phyloP scores from a whole-genome alignment of 495 filamentous ascomycete species.

The Sabuloglossum arenarium region DNA sequence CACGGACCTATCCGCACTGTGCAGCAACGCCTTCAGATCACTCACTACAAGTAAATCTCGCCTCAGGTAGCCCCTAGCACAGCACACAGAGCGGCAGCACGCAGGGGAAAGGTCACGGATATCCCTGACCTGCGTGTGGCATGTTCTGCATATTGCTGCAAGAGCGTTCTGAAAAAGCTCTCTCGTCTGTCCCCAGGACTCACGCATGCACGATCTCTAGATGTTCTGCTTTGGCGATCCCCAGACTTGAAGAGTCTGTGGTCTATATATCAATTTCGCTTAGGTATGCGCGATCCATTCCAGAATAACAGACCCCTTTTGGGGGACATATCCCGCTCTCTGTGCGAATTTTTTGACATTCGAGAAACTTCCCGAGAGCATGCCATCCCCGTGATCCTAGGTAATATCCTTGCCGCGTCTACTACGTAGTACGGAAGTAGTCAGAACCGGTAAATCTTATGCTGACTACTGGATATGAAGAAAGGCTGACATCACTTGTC shows the following conservation, averaged over 20 bases:
- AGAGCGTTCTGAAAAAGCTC: neutral
- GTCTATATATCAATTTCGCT: neutral
- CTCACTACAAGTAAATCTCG: neutral
- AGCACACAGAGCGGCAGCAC: neutral
- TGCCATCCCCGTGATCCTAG: too few species aligned
- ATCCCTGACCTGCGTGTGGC: neutral
- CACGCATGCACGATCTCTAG: conserved; percentile 1
- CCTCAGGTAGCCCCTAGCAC: neutral
- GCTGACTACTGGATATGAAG: neutral
- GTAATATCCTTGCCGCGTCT: neutral
- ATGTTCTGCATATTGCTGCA: neutral
- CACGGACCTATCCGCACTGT: conserved; percentile 1
- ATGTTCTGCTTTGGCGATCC: neutral
- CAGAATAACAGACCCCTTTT: neutral
- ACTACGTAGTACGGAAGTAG: neutral
- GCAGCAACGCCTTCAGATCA: neutral
- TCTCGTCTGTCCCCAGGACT: neutral
- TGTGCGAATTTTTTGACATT: neutral
- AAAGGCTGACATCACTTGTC: neutral
- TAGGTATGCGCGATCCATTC: neutral
- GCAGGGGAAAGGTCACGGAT: neutral
- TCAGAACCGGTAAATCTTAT: neutral
- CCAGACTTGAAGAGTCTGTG: neutral
- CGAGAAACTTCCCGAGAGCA: neutral
- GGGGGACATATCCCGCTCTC: neutral